Base-by-base conservation (phyloP, 768 basidiomycete genomes). In the Mycena crocata region DNA sequence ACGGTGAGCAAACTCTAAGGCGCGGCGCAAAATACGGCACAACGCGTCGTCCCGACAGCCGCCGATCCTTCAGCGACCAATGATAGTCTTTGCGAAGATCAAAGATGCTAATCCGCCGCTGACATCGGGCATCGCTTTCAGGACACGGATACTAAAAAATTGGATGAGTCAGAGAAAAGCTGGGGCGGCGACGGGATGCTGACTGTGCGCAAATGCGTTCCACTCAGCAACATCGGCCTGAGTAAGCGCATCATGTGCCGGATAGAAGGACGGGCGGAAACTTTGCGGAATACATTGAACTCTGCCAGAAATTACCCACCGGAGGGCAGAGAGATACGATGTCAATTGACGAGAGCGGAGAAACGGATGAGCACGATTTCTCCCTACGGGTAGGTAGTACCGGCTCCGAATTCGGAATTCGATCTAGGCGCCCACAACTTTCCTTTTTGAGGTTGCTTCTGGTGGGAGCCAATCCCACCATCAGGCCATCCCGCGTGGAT, bases 121-220 rank as follows among this genome's bases (percentile, higher is more conserved):
- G 61, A 35, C 61, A 62, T 62, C 61, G 62, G 62, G 44, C 19
- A 49, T 49, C 31, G 57, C 46, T 2, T 48, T 40, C 30, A 23
- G 37, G 44, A 32, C 24, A 31, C 30, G 40, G 30, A 5, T 10
- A 3, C 28, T 17, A 32, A 63, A 52, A 32, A 19, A 23, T 24
- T 21, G 37, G 21, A 8, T 55, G 62, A 64, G 45, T 64, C 62
- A 55, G 40, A 15, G 9, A 15, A 32, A 12, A 5, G 40, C 6
- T 6, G n/a, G n/a, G 40, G 40, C 6, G 8, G 13, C n/a, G 13
- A 42, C 40, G 44, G 23, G 23, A 4, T 49, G 48, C 48, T 49
- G 48, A 49, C 48, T 49, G 46, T 45, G 21, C n/a, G 23, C n/a
- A 3, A 24, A 23, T 10, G 26, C 23, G 6, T 45, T 45, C 9